Evolutionary conservation across 805 yeast species (phyloP), one percentile per base, ranked within the genome.

Genomic region (Saccharomycopsis schoenii): DNA sequence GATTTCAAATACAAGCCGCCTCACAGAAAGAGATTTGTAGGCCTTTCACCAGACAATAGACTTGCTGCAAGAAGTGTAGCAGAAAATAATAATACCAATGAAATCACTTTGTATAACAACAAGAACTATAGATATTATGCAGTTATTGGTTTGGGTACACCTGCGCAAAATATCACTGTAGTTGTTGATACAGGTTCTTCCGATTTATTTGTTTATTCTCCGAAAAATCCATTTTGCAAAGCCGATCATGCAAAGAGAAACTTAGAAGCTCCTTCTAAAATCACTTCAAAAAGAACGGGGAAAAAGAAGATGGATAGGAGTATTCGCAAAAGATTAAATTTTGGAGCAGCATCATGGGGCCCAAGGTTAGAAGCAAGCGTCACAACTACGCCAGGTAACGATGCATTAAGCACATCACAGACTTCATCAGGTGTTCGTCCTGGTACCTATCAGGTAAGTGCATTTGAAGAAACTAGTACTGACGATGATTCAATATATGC

Each of bases 181-280:
- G 69, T 75, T 39, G 65, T 80, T 47, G 84, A 80, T 65, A 77
- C 83, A 1, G 83, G 83, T 3, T 77, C 82, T 9, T 75, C 82
- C 0, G 80, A 78, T 62, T 66, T 79, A 42, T 79, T 82, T 82
- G 74, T 79, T 1, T 58, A 50, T 40, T 25, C 59, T 19, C 14
- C n/a, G 3, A 21, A 11, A 19, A 61, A 61, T 36, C 56, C 60
- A 12, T 61, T 47, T 43, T 61, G 64, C 54, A 36, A 43, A 15
- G 9, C 52, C 3, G 12, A 10, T 1, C 21, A 47, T 5, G 19
- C 41, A 9, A 42, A 56, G 50, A 39, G 42, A 37, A 57, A 34
- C 19, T 6, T 21, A 21, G 59, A 43, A 34, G 29, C 14, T 4
- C 21, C 24, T 14, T 2, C 39, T 10, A 39, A 41, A 19, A 25